Evolutionary conservation across 352 stramenopile genomes (phyloP).

Genomic region (Phytophthora hibernalis): DNA sequence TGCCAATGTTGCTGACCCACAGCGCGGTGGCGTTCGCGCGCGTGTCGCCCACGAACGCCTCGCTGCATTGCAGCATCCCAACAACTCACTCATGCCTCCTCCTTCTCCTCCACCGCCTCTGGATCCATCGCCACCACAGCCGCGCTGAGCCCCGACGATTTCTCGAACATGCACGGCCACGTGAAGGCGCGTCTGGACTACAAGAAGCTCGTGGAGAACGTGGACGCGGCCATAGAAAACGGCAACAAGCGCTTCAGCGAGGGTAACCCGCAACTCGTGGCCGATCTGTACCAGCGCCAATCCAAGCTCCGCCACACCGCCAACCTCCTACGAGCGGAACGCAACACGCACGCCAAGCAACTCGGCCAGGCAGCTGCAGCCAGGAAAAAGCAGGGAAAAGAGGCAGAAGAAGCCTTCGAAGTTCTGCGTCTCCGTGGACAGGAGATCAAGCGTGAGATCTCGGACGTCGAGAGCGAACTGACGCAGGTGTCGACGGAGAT

Average conservation of each 20-base stretch:
- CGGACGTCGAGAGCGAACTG: slow-evolving; percentile 49
- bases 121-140: slow-evolving; percentile 21
- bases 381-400: slow-evolving; percentile 46
- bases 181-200: slow-evolving; percentile 82
- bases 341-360: slow-evolving; percentile 74
- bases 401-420: slow-evolving; percentile 42
- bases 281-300: slow-evolving; percentile 69
- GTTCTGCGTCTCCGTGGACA: slow-evolving; percentile 49
- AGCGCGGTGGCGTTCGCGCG: slow-evolving; percentile 10
- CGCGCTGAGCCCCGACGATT: slow-evolving; percentile 15
- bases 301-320: slow-evolving; percentile 56
- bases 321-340: slow-evolving; percentile 70
- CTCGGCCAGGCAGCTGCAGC: slow-evolving; percentile 46
- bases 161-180: slow-evolving; percentile 56
- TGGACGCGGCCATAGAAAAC: slow-evolving; percentile 65
- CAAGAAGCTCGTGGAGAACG: slow-evolving; percentile 68
- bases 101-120: slow-evolving; percentile 5
- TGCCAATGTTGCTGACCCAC: slow-evolving; percentile 21
- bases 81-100: neutral
- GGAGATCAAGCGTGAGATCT: slow-evolving; percentile 66
- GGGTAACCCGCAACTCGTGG: slow-evolving; percentile 67
- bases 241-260: slow-evolving; percentile 73
- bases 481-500: slow-evolving; percentile 52
- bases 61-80: neutral
- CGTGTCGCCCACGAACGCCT: slow-evolving; percentile 2